Base-by-base conservation (phyloP, 805 yeast genomes). In the Torulaspora quercuum region DNA sequence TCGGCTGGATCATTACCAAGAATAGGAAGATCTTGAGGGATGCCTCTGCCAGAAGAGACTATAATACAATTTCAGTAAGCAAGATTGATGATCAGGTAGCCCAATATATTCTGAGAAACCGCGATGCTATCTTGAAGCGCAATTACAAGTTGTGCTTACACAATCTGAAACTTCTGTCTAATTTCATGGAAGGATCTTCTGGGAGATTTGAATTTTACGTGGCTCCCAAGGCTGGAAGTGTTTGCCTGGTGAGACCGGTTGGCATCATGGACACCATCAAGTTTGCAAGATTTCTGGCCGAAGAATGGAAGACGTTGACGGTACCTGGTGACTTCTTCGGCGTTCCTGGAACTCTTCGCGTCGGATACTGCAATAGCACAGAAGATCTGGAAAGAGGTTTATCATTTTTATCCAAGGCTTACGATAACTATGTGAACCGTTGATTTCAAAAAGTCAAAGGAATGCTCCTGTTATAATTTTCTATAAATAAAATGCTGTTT, bases 271-370 rank as follows among this genome's bases (percentile, higher is more conserved):
- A 64, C 31, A 63, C 76, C 4, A 45, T 42, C 22, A 44, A 53
- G 5, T 50, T 75, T 39, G 60, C 68, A 12, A 41, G 36, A 6
- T 63, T 57, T 6, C 49, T 75, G 23, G 70, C 70, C 5, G 56
- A 49, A 6, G 43, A 62, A 16, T 45, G 62, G 44, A 44, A 49
- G 10, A 58, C 67, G 0, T 55, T 75, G 41, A 53, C 64, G 15
- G 74, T 71, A 4, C 79, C 79, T 1, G 78, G 78, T 3, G 77
- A 72, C 38, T 57, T 64, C 2, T 72, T 73, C 49, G 61, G 53
- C 6, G 41, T 53, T 19, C 64, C 67, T 1, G 76, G 75, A 0
- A 68, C 55, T 41, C 38, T 73, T 10, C 53, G 80, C 15, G 50
- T 75, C 17, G 80, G 79, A 0, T 73, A 67, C 41, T 78, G 72